Evolutionary conservation across 1,284 basidiomycete species (phyloP), one percentile per base, ranked within the genome.

Genomic region (Irpex rosettiformis): DNA sequence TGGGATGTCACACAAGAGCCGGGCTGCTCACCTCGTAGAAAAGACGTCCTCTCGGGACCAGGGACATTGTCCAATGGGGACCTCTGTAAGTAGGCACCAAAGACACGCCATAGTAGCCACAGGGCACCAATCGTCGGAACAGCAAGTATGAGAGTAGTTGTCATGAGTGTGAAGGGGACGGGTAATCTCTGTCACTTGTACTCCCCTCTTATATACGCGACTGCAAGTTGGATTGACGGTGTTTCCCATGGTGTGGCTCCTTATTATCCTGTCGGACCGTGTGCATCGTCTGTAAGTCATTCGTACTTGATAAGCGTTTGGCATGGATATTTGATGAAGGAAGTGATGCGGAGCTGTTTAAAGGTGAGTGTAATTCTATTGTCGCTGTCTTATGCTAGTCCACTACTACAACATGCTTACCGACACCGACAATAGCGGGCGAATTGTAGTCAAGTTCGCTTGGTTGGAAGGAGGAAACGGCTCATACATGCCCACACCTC

Each of bases 21-120:
- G 40, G 27, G 42, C 37, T 21, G 10, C 53, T 6, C n/a, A 58
- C 57, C 57, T 55, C 28, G 45, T 22, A 33, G 27, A n/a, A 58
- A 52, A 2, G 57, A 54, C 13, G 53, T 51, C 25, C 53, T 43
- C 16, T 33, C n/a, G 7, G 57, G 57, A 3, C 52, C 57, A 5
- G 53, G 57, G 18, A 58, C 30, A 13, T 51, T 54, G 24, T 54
- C 52, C 25, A 55, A 43, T 13, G 57, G 57, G 10, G 43, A 37
- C 21, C 45, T 55, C 22, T 29, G 3, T 25, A 58, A 7, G 28
- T 58, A 58, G 13, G 13, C 13, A 43, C 52, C 47, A 40, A 58
- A 45, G 28, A 54, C 18, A 16, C 42, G 57, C 57, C 57, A 58
- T 45, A 58, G 2, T 13, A 54, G 5, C 57, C 51, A 53, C 18